Evolutionary conservation across 2,329 filamentous ascomycete genomes (phyloP).

Genomic region (Sporothrix humicola): DNA sequence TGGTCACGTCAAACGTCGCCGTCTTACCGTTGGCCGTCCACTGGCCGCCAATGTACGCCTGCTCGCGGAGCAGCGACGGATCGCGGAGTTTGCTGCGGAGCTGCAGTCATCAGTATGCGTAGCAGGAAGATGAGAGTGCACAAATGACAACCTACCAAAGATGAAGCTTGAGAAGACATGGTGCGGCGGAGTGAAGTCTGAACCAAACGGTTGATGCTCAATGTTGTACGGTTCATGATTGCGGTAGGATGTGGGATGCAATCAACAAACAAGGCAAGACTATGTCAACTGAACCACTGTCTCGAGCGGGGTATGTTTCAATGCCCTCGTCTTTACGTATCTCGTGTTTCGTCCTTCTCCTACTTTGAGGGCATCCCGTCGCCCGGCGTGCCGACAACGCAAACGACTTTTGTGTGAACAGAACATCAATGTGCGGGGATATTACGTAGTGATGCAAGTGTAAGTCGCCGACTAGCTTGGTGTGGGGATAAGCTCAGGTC

Average conservation of each 20-base stretch:
- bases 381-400: neutral
- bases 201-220: neutral
- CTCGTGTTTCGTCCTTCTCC: no score
- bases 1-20: slow-evolving; percentile 86
- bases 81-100: slow-evolving; percentile 62
- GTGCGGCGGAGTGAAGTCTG: neutral
- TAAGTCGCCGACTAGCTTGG: neutral
- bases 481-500: neutral
- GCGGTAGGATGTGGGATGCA: neutral
- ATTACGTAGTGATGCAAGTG: neutral
- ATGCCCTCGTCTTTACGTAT: neutral
- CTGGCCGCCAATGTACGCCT: slow-evolving; percentile 86
- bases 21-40: slow-evolving; percentile 85
- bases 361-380: neutral
- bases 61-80: slow-evolving; percentile 76
- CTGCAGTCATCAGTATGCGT: slow-evolving; percentile 50
- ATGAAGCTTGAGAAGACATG: neutral
- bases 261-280: neutral
- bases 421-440: neutral
- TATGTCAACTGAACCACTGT: no score
- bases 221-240: neutral
- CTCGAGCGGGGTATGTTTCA: neutral
- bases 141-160: no score
- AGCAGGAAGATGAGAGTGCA: no score
- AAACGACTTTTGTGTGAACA: no score